Evolutionary conservation across 441 rosid species (phyloP).

Genomic region (Adansonia gregorii): DNA sequence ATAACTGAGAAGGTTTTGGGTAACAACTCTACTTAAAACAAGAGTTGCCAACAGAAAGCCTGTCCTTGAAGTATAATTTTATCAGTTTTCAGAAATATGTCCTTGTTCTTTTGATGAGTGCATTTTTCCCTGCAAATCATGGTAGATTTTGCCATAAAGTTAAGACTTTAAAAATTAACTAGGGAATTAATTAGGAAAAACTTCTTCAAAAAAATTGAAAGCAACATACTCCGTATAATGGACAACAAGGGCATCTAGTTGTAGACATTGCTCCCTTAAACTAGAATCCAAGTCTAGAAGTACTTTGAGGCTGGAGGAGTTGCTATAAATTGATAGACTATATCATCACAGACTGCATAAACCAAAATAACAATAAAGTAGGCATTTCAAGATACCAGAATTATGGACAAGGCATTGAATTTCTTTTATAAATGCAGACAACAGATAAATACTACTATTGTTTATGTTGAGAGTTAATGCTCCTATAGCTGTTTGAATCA

Average conservation of each 20-base stretch:
- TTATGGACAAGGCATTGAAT: conserved; percentile 11
- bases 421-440: conserved; percentile 27
- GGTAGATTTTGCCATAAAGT: conserved; percentile 22
- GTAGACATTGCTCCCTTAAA: conserved; percentile 54
- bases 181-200: conserved; percentile 22
- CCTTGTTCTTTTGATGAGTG: conserved; percentile 38
- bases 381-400: conserved; percentile 31
- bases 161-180: conserved; percentile 17
- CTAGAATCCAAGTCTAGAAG: conserved; percentile 60
- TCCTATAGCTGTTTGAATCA: conserved; percentile 80
- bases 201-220: conserved; percentile 26
- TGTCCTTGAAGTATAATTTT: conserved; percentile 69
- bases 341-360: conserved; percentile 68
- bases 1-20: conserved; percentile 52
- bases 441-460: conserved; percentile 48
- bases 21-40: conserved; percentile 50
- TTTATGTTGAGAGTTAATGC: conserved; percentile 69
- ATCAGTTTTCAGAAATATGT: conserved; percentile 53
- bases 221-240: conserved; percentile 47
- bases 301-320: conserved; percentile 62
- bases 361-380: conserved; percentile 29
- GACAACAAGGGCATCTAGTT: conserved; percentile 55
- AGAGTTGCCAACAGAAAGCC: conserved; percentile 54
- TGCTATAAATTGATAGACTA: conserved; percentile 58
- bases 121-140: conserved; percentile 46